phyloP scores from a whole-genome alignment of 106 monocot genomes.

The Phalaenopsis equestris region DNA sequence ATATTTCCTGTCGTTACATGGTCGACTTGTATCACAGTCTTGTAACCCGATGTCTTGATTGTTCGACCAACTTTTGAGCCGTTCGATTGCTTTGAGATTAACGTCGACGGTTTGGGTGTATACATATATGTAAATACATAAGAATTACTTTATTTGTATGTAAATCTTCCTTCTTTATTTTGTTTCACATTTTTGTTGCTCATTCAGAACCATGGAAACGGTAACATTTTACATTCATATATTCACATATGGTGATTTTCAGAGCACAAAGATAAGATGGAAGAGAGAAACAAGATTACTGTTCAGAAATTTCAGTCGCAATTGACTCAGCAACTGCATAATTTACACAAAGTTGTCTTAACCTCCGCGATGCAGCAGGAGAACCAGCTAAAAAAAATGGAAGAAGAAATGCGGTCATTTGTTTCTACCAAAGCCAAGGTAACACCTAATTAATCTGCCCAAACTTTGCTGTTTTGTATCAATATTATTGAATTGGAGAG shows the following conservation, averaged over 20 bases:
- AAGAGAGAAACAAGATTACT: slow-evolving; percentile 46
- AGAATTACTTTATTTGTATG: too few relatives aligned
- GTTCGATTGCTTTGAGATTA: too few relatives aligned
- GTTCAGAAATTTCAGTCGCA: slow-evolving; percentile 47
- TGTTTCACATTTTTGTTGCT: neutral
- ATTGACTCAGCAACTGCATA: slow-evolving; percentile 43
- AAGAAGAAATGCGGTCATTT: slow-evolving; percentile 54
- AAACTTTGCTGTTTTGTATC: neutral
- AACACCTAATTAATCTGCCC: neutral
- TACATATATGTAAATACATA: too few relatives aligned
- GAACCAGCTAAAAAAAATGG: slow-evolving; percentile 59
- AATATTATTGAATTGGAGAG: too few relatives aligned
- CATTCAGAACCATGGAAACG: neutral
- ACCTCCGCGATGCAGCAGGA: slow-evolving; percentile 58
- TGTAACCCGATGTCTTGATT: too few relatives aligned
- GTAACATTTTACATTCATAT: neutral
- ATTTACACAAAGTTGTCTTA: slow-evolving; percentile 50
- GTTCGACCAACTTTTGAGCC: too few relatives aligned
- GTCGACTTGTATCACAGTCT: too few relatives aligned
- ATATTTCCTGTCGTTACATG: too few relatives aligned
- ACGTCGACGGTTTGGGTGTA: too few relatives aligned
- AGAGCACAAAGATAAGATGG: slow-evolving; percentile 72
- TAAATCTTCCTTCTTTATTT: too few relatives aligned
- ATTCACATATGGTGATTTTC: slow-evolving; percentile 5
- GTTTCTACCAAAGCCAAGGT: slow-evolving; percentile 48